These are phyloP conservation scores for Colletotrichum sp. DNA, from an alignment of 2,329 filamentous ascomycete genomes.

Conservation along the genomic window DNA sequence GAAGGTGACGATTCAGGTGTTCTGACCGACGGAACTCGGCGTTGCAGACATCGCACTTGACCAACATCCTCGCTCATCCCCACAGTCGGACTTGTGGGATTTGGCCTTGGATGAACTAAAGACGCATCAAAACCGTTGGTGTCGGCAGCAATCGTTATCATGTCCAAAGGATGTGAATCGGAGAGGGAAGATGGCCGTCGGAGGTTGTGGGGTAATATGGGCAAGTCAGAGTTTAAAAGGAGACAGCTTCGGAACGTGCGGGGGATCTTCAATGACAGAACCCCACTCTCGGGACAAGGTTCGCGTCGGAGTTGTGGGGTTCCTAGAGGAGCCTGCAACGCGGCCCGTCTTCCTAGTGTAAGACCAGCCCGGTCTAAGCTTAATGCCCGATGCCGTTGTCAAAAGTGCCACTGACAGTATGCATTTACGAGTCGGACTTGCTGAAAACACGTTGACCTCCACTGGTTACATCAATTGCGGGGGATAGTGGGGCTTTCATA, in stretches of 20 bases:
- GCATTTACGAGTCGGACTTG: not conserved
- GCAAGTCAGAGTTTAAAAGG: not conserved
- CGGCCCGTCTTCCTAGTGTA: not conserved
- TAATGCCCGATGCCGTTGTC: not conserved
- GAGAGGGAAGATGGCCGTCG: not conserved
- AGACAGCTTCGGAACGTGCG: not conserved
- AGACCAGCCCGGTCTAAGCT: not conserved
- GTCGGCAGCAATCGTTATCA: not conserved
- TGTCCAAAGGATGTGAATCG: not conserved
- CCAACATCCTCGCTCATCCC: not conserved
- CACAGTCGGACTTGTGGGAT: not conserved
- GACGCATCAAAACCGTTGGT: not conserved
- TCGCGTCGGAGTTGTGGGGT: not conserved
- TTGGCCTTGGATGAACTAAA: not conserved
- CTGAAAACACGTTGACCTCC: not conserved
- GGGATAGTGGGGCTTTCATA: not conserved
- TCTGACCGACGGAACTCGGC: conserved; percentile 2
- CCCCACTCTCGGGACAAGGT: not conserved
- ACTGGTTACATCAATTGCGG: not conserved
- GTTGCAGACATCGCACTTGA: not conserved
- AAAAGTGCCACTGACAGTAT: not conserved
- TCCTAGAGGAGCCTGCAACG: not conserved
- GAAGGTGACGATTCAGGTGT: not conserved
- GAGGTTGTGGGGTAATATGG: not conserved
- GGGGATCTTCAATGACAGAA: not conserved